Conservation (phyloP, 2,329 filamentous ascomycete species). For the Scedosporium dehoogii region DNA sequence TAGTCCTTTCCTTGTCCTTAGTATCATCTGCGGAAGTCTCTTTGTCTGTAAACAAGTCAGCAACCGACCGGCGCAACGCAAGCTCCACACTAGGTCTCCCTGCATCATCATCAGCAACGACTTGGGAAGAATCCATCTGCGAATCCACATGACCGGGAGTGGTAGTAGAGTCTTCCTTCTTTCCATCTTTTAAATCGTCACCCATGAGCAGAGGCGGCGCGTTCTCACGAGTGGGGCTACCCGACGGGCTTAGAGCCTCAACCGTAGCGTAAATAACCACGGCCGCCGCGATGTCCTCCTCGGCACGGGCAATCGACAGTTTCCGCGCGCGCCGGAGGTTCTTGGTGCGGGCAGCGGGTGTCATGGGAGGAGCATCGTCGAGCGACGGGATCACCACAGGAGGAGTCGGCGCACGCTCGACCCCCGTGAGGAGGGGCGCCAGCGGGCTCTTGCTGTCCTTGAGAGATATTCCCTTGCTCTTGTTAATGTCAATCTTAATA, state of each 20-base stretch:
- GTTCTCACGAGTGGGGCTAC: slow-evolving; percentile 14
- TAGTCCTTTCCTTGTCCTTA: slow-evolving; percentile 19
- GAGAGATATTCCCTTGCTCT: background rate
- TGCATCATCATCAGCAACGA: background rate
- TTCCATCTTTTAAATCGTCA: background rate
- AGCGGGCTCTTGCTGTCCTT: slow-evolving; percentile 1
- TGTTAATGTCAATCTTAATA: background rate
- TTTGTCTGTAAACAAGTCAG: slow-evolving; percentile 45
- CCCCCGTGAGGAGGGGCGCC: slow-evolving; percentile 4
- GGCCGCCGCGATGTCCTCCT: slow-evolving; percentile 43
- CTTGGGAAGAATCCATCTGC: slow-evolving; percentile 6
- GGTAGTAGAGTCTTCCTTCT: background rate
- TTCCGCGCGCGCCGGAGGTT: slow-evolving; percentile 35
- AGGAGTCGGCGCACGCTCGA: slow-evolving; percentile 30
- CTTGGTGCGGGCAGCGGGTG: slow-evolving; percentile 29
- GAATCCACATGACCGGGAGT: background rate
- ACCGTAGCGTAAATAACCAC: slow-evolving; percentile 44
- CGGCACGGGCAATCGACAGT: slow-evolving; percentile 33
- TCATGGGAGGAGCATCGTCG: slow-evolving; percentile 25
- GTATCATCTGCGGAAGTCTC: slow-evolving; percentile 21
- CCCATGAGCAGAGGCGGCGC: background rate
- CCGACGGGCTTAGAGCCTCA: slow-evolving; percentile 33
- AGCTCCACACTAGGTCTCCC: background rate
- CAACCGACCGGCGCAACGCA: slow-evolving; percentile 32
- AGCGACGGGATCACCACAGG: slow-evolving; percentile 35